Percentiles rank a stretch among this genome's conserved stretches.
These are phyloP conservation scores for Komagataella mondaviorum DNA, from an alignment of 805 yeast genomes.

Conservation along the genomic window DNA sequence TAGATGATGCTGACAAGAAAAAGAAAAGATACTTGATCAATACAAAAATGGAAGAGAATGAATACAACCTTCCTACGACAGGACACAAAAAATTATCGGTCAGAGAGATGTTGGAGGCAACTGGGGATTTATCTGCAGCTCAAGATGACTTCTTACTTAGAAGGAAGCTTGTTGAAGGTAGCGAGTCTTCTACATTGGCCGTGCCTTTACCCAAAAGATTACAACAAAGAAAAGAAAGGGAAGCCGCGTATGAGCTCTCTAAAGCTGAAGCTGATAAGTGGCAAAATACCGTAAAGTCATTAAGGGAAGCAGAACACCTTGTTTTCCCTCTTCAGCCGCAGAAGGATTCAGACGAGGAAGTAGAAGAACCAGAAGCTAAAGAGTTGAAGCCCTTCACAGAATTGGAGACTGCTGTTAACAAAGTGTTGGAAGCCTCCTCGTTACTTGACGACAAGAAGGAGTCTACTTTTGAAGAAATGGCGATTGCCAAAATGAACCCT, in stretches of 20 bases:
- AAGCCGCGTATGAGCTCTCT: conserved; percentile 82
- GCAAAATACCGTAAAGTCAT: conserved; percentile 70
- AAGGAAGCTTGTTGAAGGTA: background rate
- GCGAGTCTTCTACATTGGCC: conserved; percentile 33
- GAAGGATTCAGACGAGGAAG: conserved; percentile 23
- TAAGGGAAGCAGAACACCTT: conserved; percentile 76
- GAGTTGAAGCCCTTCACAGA: conserved; percentile 24
- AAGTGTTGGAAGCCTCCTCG: conserved; percentile 49
- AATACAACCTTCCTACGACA: conserved; percentile 50
- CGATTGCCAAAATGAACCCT: conserved; percentile 64
- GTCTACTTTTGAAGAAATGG: conserved; percentile 79
- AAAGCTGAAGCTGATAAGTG: conserved; percentile 80
- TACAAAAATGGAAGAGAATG: conserved; percentile 49
- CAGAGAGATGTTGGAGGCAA: conserved; percentile 58
- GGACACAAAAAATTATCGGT: conserved; percentile 39
- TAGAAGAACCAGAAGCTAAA: conserved; percentile 22
- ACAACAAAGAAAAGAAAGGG: conserved; percentile 74
- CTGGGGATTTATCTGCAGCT: conserved; percentile 34
- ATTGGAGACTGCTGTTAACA: conserved; percentile 53
- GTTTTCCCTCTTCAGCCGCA: conserved; percentile 51
- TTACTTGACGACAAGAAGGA: conserved; percentile 61
- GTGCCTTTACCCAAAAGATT: conserved; percentile 81
- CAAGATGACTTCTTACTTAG: conserved; percentile 35
- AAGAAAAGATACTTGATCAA: conserved; percentile 34
- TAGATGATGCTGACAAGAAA: conserved; percentile 19